Percentiles rank a stretch among this genome's conserved stretches.
These are phyloP conservation scores for Diaporthe citri DNA, from an alignment of 2,329 filamentous ascomycete species.

Conservation along the genomic window DNA sequence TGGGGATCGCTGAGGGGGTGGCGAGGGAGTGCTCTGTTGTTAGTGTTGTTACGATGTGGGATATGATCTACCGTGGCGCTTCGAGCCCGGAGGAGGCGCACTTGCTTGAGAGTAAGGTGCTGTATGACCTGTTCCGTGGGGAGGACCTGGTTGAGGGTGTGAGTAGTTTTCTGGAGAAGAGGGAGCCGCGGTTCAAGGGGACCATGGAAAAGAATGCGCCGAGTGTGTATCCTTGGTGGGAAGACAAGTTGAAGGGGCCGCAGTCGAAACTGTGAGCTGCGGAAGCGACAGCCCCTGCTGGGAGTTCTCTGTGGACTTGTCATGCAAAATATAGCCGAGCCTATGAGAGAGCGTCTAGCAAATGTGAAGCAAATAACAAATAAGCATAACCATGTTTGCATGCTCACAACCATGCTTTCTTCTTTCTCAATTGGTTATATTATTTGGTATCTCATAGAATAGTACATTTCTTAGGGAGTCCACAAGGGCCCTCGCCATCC, in stretches of 20 bases:
- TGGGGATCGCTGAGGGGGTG: constrained; percentile 76
- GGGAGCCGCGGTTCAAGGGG: constrained; percentile 71
- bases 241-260: constrained; percentile 57
- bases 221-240: constrained; percentile 77
- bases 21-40: constrained; percentile 75
- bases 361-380: background rate
- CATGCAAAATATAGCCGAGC: no score
- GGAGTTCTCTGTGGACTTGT: background rate
- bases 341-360: no score
- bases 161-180: constrained; percentile 77
- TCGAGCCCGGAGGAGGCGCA: constrained; percentile 76
- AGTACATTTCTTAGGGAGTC: constrained; percentile 80
- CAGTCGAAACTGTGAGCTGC: constrained; percentile 31
- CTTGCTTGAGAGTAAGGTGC: constrained; percentile 75
- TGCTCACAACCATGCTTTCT: background rate
- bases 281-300: background rate
- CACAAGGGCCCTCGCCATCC: constrained; percentile 76
- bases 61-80: constrained; percentile 74
- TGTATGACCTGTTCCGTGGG: constrained; percentile 70
- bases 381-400: background rate
- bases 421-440: background rate
- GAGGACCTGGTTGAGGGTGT: constrained; percentile 76
- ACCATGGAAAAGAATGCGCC: constrained; percentile 72
- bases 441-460: constrained; percentile 64
- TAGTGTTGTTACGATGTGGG: constrained; percentile 75